Percentiles rank a stretch among this genome's conserved stretches.
phyloP scores from a whole-genome alignment of 108 stramenopile genomes.

The Parietichytrium sp. region DNA sequence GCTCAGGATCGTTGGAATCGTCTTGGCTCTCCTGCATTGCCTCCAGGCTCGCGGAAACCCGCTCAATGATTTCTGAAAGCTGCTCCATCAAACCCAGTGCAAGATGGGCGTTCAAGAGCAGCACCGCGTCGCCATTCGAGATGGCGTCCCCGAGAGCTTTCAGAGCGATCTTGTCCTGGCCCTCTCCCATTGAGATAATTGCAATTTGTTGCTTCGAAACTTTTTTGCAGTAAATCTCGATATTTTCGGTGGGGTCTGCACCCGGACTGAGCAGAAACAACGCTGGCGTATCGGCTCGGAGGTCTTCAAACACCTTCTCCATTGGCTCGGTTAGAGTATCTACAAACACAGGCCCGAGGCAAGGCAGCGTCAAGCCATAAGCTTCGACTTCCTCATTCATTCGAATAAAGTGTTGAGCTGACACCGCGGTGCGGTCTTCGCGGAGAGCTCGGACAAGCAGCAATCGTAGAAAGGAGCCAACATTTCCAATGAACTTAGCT shows the following conservation, averaged over 20 bases:
- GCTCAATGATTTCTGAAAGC: constrained; percentile 41
- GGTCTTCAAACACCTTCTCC: constrained; percentile 52
- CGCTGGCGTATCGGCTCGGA: constrained; percentile 54
- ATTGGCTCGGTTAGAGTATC: constrained; percentile 63
- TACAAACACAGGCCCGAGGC: constrained; percentile 57
- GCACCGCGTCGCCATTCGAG: constrained; percentile 46
- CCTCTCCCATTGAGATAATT: constrained; percentile 67
- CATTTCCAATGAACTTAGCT: constrained; percentile 41
- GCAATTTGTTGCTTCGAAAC: constrained; percentile 51
- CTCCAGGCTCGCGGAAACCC: neutral
- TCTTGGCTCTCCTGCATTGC: neutral
- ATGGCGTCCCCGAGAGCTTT: constrained; percentile 42
- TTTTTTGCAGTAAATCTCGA: constrained; percentile 58
- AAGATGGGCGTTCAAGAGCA: constrained; percentile 56
- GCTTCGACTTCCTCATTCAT: constrained; percentile 54
- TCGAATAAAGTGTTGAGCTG: constrained; percentile 59
- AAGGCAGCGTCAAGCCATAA: constrained; percentile 44
- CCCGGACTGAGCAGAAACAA: constrained; percentile 64
- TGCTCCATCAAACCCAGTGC: constrained; percentile 51
- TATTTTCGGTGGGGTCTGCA: constrained; percentile 67
- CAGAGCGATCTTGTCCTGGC: constrained; percentile 54
- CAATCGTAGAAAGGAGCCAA: constrained; percentile 56
- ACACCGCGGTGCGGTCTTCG: constrained; percentile 61
- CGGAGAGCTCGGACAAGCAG: constrained; percentile 62
- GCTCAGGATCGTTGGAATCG: no score